phyloP scores from a whole-genome alignment of 2,329 filamentous ascomycete species.

The Incumbomyces lentus region DNA sequence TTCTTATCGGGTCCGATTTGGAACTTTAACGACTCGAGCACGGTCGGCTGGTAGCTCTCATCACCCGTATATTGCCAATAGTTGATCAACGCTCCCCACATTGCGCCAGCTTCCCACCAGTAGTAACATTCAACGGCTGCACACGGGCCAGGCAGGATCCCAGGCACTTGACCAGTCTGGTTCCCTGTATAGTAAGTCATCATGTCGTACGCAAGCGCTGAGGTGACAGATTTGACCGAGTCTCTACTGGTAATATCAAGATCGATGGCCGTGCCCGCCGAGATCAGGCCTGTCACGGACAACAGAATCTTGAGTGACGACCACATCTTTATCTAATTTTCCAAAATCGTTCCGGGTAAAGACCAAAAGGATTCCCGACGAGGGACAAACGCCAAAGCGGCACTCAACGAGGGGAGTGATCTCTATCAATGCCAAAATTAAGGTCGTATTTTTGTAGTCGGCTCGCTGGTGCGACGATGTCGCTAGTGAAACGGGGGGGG shows the following conservation, averaged over 20 bases:
- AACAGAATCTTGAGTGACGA: neutral
- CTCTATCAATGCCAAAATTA: no score
- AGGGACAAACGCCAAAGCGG: neutral
- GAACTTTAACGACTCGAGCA: slow-evolving; percentile 29
- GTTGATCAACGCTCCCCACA: slow-evolving; percentile 30
- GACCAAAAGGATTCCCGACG: neutral
- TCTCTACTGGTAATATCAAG: slow-evolving; percentile 20
- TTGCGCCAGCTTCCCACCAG: slow-evolving; percentile 30
- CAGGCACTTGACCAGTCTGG: slow-evolving; percentile 23
- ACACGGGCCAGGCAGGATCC: slow-evolving; percentile 25
- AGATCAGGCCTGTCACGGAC: slow-evolving; percentile 18
- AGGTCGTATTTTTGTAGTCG: no score
- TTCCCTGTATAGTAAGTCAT: slow-evolving; percentile 28
- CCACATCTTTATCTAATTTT: neutral
- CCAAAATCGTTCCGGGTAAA: neutral
- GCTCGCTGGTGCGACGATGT: no score
- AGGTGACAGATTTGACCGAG: slow-evolving; percentile 26
- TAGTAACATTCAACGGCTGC: slow-evolving; percentile 21
- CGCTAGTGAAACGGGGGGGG: no score
- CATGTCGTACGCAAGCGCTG: slow-evolving; percentile 25
- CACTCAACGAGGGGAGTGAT: neutral
- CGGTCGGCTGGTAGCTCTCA: slow-evolving; percentile 30
- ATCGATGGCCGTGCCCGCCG: slow-evolving; percentile 7
- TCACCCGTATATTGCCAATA: slow-evolving; percentile 36
- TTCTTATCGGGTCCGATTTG: slow-evolving; percentile 30